Evolutionary conservation across 305 asterid species (phyloP).

Genomic region (Fraxinus albicans): DNA sequence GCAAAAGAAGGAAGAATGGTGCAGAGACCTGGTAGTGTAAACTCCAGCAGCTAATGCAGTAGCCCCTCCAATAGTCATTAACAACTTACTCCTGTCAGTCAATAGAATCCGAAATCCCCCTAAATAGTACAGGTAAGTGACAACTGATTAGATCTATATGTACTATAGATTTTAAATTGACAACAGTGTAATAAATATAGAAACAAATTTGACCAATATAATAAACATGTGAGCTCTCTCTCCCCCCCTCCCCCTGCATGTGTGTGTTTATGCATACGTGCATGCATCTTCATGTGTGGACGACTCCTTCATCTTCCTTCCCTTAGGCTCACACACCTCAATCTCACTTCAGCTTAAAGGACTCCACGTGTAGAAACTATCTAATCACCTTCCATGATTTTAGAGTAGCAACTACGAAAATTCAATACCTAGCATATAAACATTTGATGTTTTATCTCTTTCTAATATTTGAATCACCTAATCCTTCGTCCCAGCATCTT

Average conservation of each 20-base stretch:
- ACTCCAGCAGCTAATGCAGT: constrained; percentile 99
- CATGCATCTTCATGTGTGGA: background rate
- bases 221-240: background rate
- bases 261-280: background rate
- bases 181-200: constrained; percentile 4
- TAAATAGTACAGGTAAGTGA: constrained; percentile 30
- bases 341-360: background rate
- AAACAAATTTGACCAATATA: constrained; percentile 2
- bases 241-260: too few species aligned
- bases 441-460: background rate
- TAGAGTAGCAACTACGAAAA: background rate
- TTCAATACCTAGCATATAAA: background rate
- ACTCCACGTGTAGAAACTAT: background rate
- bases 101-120: constrained; percentile 76
- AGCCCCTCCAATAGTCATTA: constrained; percentile 93
- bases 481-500: background rate
- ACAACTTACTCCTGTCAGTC: constrained; percentile 81
- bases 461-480: background rate
- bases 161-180: background rate
- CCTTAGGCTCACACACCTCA: background rate
- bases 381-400: background rate
- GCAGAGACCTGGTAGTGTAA: constrained; percentile 82
- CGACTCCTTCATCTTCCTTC: background rate
- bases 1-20: constrained; percentile 11
- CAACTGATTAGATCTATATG: constrained; percentile 4